Evolutionary conservation across 192 early-diverging fungal genomes (phyloP), one percentile per base, ranked within the genome.

Genomic region (Coemansia sp.): DNA sequence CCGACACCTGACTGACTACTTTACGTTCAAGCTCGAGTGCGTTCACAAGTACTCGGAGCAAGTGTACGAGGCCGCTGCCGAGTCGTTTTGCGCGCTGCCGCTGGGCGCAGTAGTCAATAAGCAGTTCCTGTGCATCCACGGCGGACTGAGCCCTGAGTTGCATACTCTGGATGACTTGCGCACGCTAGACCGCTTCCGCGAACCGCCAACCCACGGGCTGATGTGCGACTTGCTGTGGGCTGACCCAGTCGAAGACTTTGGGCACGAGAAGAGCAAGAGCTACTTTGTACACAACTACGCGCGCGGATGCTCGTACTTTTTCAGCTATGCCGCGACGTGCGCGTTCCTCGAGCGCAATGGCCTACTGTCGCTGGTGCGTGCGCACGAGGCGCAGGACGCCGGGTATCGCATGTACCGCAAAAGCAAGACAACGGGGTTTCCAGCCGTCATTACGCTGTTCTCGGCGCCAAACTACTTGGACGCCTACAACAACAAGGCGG

Each of bases 401-500:
- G 96, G 96, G 69, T 93, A 94, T 71, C 91, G 93, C 68, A 98
- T 98, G 97, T 98, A 98, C 80, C 87, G 93, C 58, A 97, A 96
- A 74, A 99, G 91, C 58, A 88, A 90, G 69, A 89, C 95, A 12
- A 97, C 95, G 7, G 94, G 93, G 4, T 98, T 98, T 71, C 97
- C 97, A 13, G 93, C 95, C 5, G 95, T 98, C 3, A 98, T 98
- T 81, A 98, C 97, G 12, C 95, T 98, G 47, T 98, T 98, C 72
- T 97, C 95, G 22, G 97, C 97, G 55, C 97, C 97, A 52, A 98
- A 98, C 81, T 98, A 98, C 76, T 87, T 98, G 40, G 97, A 97
- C 74, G 92, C 97, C 11, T 98, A 98, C 84, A 97, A 97, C 85
- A 98, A 98, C 87, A 98, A 98, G 85, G 97, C 95, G 41, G 97